phyloP scores from a whole-genome alignment of 2,329 filamentous ascomycete species.

The Cadophora sp. region DNA sequence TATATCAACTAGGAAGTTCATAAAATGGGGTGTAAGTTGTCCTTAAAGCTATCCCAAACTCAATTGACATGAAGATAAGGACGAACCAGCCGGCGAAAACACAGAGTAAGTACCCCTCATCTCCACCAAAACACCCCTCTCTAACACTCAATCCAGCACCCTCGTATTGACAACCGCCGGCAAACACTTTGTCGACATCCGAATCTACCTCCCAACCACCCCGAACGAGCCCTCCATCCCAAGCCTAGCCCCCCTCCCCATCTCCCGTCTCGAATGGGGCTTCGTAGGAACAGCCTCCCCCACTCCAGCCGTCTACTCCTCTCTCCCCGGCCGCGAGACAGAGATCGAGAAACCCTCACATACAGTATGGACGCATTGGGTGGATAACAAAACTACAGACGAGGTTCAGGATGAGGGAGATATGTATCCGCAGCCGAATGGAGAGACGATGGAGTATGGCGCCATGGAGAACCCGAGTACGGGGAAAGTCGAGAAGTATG shows the following conservation, averaged over 20 bases:
- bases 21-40: constrained; percentile 41
- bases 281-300: constrained; percentile 37
- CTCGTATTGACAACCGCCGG: constrained; percentile 44
- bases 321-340: not conserved
- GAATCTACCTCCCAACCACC: constrained; percentile 34
- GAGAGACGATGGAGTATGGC: constrained; percentile 44
- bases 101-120: constrained; percentile 31
- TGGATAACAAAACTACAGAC: constrained; percentile 38
- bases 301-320: constrained; percentile 28
- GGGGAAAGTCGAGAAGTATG: constrained; percentile 42
- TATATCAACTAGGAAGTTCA: constrained; percentile 37
- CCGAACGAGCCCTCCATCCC: constrained; percentile 18
- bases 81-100: constrained; percentile 34
- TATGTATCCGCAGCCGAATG: constrained; percentile 38
- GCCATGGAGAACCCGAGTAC: constrained; percentile 41
- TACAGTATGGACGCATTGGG: constrained; percentile 42
- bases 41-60: not conserved
- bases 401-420: constrained; percentile 44
- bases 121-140: not conserved
- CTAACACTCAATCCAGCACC: constrained; percentile 34
- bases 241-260: constrained; percentile 20
- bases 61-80: constrained; percentile 26
- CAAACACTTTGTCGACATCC: constrained; percentile 43
- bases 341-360: constrained; percentile 33
- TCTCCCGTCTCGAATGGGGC: constrained; percentile 42